Conservation (phyloP, 177 flowering plant genomes). For the Telopea speciosissima region DNA sequence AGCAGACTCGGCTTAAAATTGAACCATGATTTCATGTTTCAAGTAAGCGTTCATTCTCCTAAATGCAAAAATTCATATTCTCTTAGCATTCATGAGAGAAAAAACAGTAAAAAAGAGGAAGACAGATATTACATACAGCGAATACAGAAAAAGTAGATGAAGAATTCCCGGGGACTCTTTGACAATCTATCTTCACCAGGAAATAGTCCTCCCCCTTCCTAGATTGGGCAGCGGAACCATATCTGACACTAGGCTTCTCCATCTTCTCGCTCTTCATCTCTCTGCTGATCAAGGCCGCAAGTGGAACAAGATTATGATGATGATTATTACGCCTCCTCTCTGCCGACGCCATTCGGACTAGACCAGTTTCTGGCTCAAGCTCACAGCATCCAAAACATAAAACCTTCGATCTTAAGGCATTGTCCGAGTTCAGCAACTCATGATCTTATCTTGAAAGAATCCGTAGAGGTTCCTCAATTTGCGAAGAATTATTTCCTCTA, state of each 20-base stretch:
- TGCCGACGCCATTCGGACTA: constrained; percentile 42
- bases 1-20: too few species aligned
- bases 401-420: constrained; percentile 5
- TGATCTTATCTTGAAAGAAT: not conserved
- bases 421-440: not conserved
- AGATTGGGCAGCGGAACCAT: constrained; percentile 68
- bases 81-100: not conserved
- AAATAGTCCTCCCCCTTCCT: constrained; percentile 81
- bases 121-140: constrained; percentile 43
- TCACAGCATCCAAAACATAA: constrained; percentile 7
- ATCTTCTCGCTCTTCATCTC: constrained; percentile 75
- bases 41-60: too few species aligned
- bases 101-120: not conserved
- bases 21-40: too few species aligned
- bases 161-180: constrained; percentile 63
- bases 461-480: not conserved
- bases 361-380: not conserved
- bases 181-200: constrained; percentile 67
- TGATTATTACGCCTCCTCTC: constrained; percentile 36
- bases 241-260: constrained; percentile 71
- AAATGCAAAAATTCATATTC: not conserved
- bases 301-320: constrained; percentile 60
- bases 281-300: constrained; percentile 67
- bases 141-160: constrained; percentile 71
- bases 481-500: not conserved